Evolutionary conservation across 1,284 basidiomycete species (phyloP).

Genomic region (Ustilago sp.): DNA sequence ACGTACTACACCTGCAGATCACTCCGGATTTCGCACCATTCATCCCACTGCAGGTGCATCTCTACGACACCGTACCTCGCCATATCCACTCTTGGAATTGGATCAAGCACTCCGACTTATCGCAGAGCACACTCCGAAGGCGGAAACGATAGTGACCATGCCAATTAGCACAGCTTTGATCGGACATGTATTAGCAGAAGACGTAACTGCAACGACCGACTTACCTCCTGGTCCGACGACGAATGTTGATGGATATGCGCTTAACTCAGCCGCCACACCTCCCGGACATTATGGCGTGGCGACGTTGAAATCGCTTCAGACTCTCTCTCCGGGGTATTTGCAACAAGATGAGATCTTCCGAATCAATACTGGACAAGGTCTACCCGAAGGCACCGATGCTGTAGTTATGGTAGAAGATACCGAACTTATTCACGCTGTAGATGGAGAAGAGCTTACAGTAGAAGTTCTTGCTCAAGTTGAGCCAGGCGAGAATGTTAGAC

Average conservation of each 20-base stretch:
- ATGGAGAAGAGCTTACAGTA: slow-evolving; percentile 78
- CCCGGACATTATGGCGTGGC: slow-evolving; percentile 80
- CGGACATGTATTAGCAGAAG: slow-evolving; percentile 81
- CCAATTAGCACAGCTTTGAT: slow-evolving; percentile 72
- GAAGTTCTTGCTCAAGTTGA: slow-evolving; percentile 77
- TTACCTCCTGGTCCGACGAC: slow-evolving; percentile 74
- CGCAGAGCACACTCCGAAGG: slow-evolving; percentile 72
- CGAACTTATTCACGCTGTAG: slow-evolving; percentile 74
- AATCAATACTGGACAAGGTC: slow-evolving; percentile 72
- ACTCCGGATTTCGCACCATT: slow-evolving; percentile 73
- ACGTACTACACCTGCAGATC: slow-evolving; percentile 47
- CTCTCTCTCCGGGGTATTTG: slow-evolving; percentile 3
- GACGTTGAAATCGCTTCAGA: slow-evolving; percentile 71
- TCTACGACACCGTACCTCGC: slow-evolving; percentile 73
- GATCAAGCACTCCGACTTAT: slow-evolving; percentile 77
- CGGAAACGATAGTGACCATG: slow-evolving; percentile 5
- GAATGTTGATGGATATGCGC: slow-evolving; percentile 88
- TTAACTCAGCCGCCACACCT: slow-evolving; percentile 70
- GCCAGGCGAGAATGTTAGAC: slow-evolving; percentile 79
- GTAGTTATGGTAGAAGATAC: slow-evolving; percentile 95
- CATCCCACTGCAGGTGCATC: slow-evolving; percentile 74
- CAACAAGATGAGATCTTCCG: slow-evolving; percentile 49
- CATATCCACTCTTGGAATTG: slow-evolving; percentile 79
- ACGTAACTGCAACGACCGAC: slow-evolving; percentile 77
- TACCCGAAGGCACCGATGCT: slow-evolving; percentile 80